Evolutionary conservation across 306 rosid genomes (phyloP), one percentile per base, ranked within the genome.

Genomic region (Prinsepia uniflora): DNA sequence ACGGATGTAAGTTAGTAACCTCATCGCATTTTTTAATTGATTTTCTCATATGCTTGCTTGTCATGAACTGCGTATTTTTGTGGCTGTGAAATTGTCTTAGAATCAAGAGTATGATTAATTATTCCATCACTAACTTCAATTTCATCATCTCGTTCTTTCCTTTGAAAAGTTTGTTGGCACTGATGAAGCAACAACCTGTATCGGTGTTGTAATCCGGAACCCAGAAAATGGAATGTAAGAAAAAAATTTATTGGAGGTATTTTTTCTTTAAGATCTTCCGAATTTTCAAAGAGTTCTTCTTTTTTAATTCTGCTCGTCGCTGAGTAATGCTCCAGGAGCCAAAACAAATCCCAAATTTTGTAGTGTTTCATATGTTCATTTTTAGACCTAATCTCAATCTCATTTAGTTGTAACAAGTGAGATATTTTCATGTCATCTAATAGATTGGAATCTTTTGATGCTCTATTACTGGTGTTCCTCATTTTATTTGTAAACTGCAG

Each of bases 151-250:
- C 65, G 1, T 13, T 56, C 18, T 58, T 45, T 34, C 24, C 17
- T 15, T 7, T 72, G 63, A 14, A 81, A 69, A 93, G 97, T 88
- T 73, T 84, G 85, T 84, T 79, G 98, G 98, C 84, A 90, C 97
- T 34, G 97, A 93, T 80, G 98, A 93, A 87, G 98, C 97, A 74
- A 93, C 98, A 34, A 93, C 97, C 6, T 93, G 98, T 57, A 87
- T 93, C 15, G 92, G 96, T 64, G 66, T 93, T 77, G 96, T 82
- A 67, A 85, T 93, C 60, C 83, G 90, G 55, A 90, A 85, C 76
- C 84, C 59, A 36, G 65, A 63, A 77, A 93, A 71, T 78, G 90
- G 94, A 86, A 85, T 82, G 98, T 90, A 83, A 87, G 94, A 83
- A 58, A 12, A 48, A 1, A 48, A 57, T 7, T 52, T 61, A 10